Evolutionary conservation across 2,329 filamentous ascomycete genomes (phyloP).

Genomic region (Colletotrichum sp.): DNA sequence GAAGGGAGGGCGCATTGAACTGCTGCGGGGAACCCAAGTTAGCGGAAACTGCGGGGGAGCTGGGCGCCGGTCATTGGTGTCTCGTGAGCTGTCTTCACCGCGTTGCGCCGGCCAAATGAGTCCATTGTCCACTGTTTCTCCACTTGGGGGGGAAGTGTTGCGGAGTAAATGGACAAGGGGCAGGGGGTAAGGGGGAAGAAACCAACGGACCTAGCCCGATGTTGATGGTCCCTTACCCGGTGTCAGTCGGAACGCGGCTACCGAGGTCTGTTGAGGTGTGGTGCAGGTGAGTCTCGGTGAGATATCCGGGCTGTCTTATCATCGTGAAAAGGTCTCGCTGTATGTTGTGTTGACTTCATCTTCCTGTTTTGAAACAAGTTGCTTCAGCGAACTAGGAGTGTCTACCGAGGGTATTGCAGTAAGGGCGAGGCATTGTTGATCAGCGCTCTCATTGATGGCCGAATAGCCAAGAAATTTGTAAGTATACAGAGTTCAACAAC

Average conservation of each 20-base stretch:
- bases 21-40: slow-evolving; percentile 12
- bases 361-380: neutral
- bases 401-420: fast-evolving
- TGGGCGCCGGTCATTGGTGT: neutral
- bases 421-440: neutral
- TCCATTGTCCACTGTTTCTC: neutral
- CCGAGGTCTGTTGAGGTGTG: neutral
- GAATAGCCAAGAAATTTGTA: neutral
- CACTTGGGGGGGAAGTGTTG: neutral
- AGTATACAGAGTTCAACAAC: neutral
- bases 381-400: neutral
- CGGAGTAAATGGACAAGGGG: neutral
- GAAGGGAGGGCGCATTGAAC: neutral
- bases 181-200: neutral
- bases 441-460: fast-evolving
- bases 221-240: neutral
- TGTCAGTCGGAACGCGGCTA: neutral
- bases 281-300: neutral
- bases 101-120: neutral
- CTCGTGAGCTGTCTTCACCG: neutral
- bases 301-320: neutral
- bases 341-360: neutral
- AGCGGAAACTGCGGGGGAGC: slow-evolving; percentile 7
- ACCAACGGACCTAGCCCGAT: neutral
- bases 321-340: fast-evolving